Conservation (phyloP, 495 filamentous ascomycete genomes). For the Penicillium parvum region DNA sequence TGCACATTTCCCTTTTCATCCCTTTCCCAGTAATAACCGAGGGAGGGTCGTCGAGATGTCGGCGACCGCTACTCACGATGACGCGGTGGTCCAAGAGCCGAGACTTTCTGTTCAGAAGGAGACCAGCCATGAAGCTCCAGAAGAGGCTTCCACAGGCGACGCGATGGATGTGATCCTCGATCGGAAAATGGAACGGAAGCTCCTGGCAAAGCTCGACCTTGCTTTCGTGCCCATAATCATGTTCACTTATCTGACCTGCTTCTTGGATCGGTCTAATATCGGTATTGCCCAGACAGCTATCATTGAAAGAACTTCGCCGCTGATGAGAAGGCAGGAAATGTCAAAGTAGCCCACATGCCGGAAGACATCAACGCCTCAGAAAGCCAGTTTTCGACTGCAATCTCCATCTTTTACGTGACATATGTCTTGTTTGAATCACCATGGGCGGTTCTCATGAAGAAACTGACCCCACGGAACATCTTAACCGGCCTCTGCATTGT, state of each 20-base stretch:
- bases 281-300: too few relatives aligned
- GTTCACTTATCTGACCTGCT: slow-evolving; percentile 43
- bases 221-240: slow-evolving; percentile 46
- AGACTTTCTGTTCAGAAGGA: slow-evolving; percentile 17
- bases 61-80: neutral
- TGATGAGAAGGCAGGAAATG: slow-evolving; percentile 33
- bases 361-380: slow-evolving; percentile 40
- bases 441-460: slow-evolving; percentile 44
- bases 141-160: slow-evolving; percentile 15
- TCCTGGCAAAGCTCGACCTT: slow-evolving; percentile 40
- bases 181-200: slow-evolving; percentile 30
- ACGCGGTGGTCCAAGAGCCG: slow-evolving; percentile 7
- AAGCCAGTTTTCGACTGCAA: slow-evolving; percentile 43
- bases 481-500: slow-evolving; percentile 38
- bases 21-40: neutral
- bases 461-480: slow-evolving; percentile 40
- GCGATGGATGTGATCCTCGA: slow-evolving; percentile 27
- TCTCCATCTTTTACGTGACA: slow-evolving; percentile 50
- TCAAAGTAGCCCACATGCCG: slow-evolving; percentile 43
- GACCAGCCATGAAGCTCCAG: neutral
- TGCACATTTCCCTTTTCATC: neutral
- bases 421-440: slow-evolving; percentile 46
- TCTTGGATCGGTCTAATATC: slow-evolving; percentile 45
- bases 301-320: too few relatives aligned
- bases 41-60: neutral